phyloP scores from a whole-genome alignment of 768 basidiomycete species.

The Termitomyces sp. region DNA sequence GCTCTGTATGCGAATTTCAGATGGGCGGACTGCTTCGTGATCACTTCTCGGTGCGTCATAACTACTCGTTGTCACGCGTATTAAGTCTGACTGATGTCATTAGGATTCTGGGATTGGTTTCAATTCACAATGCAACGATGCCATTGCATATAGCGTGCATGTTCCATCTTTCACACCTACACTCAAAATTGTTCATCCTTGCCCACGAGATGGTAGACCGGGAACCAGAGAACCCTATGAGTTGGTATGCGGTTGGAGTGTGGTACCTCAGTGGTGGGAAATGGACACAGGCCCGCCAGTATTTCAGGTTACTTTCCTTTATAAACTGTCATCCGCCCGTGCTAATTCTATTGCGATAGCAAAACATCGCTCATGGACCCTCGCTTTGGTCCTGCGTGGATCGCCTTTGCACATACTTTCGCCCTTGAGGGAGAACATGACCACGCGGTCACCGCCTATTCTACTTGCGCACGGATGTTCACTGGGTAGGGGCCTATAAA shows the following conservation, averaged over 20 bases:
- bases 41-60: conserved; percentile 68
- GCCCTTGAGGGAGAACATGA: conserved; percentile 98
- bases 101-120: conserved; percentile 84
- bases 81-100: background rate
- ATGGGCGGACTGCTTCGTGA: conserved; percentile 91
- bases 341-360: conserved; percentile 37
- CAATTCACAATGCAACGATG: conserved; percentile 86
- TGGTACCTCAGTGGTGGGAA: conserved; percentile 90
- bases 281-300: conserved; percentile 90
- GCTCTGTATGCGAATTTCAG: conserved; percentile 84
- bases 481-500: conserved; percentile 64
- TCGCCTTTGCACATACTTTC: conserved; percentile 97
- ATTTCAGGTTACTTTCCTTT: conserved; percentile 69
- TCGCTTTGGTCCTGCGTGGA: conserved; percentile 94
- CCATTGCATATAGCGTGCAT: conserved; percentile 97
- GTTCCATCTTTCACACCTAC: conserved; percentile 90
- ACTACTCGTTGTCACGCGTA: background rate
- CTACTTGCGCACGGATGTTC: conserved; percentile 93
- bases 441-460: conserved; percentile 97
- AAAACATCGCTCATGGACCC: conserved; percentile 98
- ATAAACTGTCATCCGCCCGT: background rate
- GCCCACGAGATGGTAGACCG: conserved; percentile 95
- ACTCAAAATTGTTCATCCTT: conserved; percentile 91
- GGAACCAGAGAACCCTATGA: conserved; percentile 89
- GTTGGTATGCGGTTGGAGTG: conserved; percentile 98